Evolutionary conservation across 176 grass and related monocot species (phyloP).

Genomic region (Saccharum officinarum): DNA sequence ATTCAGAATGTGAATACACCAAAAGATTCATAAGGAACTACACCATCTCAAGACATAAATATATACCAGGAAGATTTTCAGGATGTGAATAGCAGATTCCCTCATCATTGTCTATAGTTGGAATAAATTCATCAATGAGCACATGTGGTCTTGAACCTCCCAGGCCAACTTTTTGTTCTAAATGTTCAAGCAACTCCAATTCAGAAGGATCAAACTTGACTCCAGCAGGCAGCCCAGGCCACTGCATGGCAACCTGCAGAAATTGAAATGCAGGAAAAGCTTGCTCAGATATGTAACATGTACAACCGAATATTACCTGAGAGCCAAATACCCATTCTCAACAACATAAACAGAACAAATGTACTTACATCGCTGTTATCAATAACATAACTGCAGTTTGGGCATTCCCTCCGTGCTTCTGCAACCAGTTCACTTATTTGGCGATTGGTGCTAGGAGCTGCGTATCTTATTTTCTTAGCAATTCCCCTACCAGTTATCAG

Average conservation of each 20-base stretch:
- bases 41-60: background rate
- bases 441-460: slow-evolving; percentile 21
- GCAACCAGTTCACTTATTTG: slow-evolving; percentile 60
- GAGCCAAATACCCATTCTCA: background rate
- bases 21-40: slow-evolving; percentile 11
- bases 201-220: slow-evolving; percentile 95
- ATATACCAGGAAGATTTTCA: slow-evolving; percentile 83
- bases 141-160: slow-evolving; percentile 57
- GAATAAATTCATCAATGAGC: slow-evolving; percentile 90
- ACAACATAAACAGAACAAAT: background rate
- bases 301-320: background rate
- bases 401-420: slow-evolving; percentile 72
- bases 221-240: slow-evolving; percentile 83
- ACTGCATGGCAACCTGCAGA: slow-evolving; percentile 68
- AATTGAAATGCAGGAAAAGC: background rate
- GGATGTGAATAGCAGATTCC: slow-evolving; percentile 92
- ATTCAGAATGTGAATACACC: slow-evolving; percentile 20
- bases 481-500: slow-evolving; percentile 75
- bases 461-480: slow-evolving; percentile 83
- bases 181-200: slow-evolving; percentile 67
- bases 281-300: background rate
- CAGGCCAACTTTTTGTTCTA: slow-evolving; percentile 65
- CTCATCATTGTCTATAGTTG: slow-evolving; percentile 57
- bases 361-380: slow-evolving; percentile 91
- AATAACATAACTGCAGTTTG: slow-evolving; percentile 77